Percentiles rank a stretch among this genome's conserved stretches.
Evolutionary conservation across 441 rosid species (phyloP).

Genomic region (Mallotus japonicus): DNA sequence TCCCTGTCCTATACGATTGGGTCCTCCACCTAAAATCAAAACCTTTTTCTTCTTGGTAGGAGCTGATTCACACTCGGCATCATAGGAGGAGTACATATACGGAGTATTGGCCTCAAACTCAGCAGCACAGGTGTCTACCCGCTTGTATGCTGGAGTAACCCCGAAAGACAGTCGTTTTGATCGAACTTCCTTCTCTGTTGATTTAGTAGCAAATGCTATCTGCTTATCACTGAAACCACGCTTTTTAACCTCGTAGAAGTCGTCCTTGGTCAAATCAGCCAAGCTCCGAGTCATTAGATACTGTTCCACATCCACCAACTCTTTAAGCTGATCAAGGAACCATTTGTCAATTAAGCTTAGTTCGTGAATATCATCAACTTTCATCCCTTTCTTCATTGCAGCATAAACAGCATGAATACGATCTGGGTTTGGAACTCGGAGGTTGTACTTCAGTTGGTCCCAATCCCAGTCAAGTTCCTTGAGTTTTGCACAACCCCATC

Average conservation of each 20-base stretch:
- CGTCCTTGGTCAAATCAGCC: slow-evolving; percentile 71
- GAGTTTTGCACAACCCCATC: slow-evolving; percentile 86
- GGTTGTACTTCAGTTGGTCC: slow-evolving; percentile 82
- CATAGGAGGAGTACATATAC: slow-evolving; percentile 97
- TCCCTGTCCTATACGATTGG: slow-evolving; percentile 96
- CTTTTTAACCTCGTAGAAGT: slow-evolving; percentile 73
- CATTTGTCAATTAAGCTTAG: slow-evolving; percentile 83
- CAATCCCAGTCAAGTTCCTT: slow-evolving; percentile 89
- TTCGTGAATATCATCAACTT: slow-evolving; percentile 75
- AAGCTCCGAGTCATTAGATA: slow-evolving; percentile 60
- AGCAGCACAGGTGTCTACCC: slow-evolving; percentile 98
- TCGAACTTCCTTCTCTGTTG: slow-evolving; percentile 83
- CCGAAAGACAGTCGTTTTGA: slow-evolving; percentile 61
- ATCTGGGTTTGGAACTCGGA: slow-evolving; percentile 87
- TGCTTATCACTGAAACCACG: slow-evolving; percentile 93
- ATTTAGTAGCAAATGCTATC: slow-evolving; percentile 83
- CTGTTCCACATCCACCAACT: slow-evolving; percentile 83
- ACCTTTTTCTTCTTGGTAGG: slow-evolving; percentile 78
- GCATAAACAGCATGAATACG: slow-evolving; percentile 89
- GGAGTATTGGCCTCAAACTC: slow-evolving; percentile 98
- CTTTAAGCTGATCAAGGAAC: slow-evolving; percentile 93
- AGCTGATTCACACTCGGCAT: slow-evolving; percentile 87
- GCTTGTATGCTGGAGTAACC: slow-evolving; percentile 78
- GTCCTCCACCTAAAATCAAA: slow-evolving; percentile 96
- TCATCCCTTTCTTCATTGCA: slow-evolving; percentile 96